Evolutionary conservation across 441 rosid genomes (phyloP).

Genomic region (Mallotus repandus): DNA sequence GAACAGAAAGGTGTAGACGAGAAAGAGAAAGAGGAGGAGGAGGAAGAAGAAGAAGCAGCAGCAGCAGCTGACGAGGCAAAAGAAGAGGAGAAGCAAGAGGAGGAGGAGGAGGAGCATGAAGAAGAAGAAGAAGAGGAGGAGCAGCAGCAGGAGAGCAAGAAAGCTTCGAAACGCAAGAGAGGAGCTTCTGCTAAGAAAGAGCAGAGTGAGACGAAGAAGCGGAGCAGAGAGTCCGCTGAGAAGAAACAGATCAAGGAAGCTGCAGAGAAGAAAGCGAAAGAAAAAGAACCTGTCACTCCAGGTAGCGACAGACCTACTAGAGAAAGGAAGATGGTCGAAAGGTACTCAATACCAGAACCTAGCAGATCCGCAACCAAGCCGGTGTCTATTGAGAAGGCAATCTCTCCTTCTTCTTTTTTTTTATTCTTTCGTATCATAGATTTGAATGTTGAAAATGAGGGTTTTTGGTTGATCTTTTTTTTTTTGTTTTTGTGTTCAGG

Average conservation of each 20-base stretch:
- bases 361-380: slow-evolving; percentile 57
- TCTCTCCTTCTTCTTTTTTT: too few species aligned
- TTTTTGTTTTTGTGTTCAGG: slow-evolving; percentile 40
- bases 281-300: slow-evolving; percentile 51
- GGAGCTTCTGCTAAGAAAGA: slow-evolving; percentile 33
- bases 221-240: slow-evolving; percentile 23
- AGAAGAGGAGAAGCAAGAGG: slow-evolving; percentile 10
- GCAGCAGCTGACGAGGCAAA: slow-evolving; percentile 8
- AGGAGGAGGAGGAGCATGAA: slow-evolving; percentile 12
- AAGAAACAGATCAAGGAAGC: slow-evolving; percentile 28
- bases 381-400: slow-evolving; percentile 72
- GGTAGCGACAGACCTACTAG: slow-evolving; percentile 76
- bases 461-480: slow-evolving; percentile 9
- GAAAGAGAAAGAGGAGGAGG: slow-evolving; percentile 22
- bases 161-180: slow-evolving; percentile 24
- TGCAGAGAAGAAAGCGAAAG: slow-evolving; percentile 25
- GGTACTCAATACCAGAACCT: slow-evolving; percentile 64
- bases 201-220: slow-evolving; percentile 22
- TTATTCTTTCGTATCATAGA: not conserved
- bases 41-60: slow-evolving; percentile 16
- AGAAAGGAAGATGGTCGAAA: slow-evolving; percentile 86
- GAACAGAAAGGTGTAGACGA: slow-evolving; percentile 17
- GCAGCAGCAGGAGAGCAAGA: slow-evolving; percentile 9
- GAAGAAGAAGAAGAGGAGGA: slow-evolving; percentile 26
- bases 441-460: not conserved